Conservation (phyloP, 2,329 filamentous ascomycete species). For the Fusarium chaquense region DNA sequence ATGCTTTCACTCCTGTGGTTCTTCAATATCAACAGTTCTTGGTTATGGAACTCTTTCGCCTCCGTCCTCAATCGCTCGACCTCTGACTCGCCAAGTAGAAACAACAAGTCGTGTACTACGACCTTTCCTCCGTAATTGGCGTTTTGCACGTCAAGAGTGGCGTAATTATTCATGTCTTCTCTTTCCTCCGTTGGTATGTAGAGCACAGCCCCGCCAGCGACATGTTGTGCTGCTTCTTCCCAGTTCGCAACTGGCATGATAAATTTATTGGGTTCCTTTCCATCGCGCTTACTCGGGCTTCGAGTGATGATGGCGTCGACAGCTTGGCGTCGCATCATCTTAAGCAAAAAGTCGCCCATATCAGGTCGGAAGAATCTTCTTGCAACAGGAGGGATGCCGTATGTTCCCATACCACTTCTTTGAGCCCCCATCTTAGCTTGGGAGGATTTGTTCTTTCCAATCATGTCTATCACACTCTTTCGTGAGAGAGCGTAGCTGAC, state of each 20-base stretch:
- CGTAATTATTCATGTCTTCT: conserved; percentile 54
- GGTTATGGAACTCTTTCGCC: conserved; percentile 52
- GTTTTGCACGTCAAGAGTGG: conserved; percentile 58
- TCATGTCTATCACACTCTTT: conserved; percentile 48
- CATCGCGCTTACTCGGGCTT: conserved; percentile 22
- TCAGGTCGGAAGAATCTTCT: conserved; percentile 57
- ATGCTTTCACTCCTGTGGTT: conserved; percentile 55
- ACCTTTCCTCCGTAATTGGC: conserved; percentile 54
- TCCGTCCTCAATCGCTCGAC: conserved; percentile 55
- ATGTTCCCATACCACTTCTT: conserved; percentile 48
- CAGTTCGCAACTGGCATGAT: conserved; percentile 57
- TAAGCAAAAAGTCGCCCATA: conserved; percentile 67
- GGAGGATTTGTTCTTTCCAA: conserved; percentile 10
- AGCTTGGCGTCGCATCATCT: conserved; percentile 62
- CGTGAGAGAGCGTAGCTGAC: conserved; percentile 47
- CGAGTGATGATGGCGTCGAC: conserved; percentile 58
- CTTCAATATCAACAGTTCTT: conserved; percentile 58
- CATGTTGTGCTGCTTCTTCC: conserved; percentile 57
- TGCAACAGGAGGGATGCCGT: background rate
- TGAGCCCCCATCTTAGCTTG: conserved; percentile 29
- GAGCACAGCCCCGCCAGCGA: conserved; percentile 60
- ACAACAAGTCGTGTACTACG: conserved; percentile 65
- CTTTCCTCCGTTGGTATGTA: conserved; percentile 52
- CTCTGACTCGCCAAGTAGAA: conserved; percentile 64
- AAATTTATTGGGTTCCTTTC: conserved; percentile 52